A percentile compares a stretch with the other conserved stretches of the same genome.
Evolutionary conservation across 768 basidiomycete genomes (phyloP).

Genomic region (Leccinum broughii): DNA sequence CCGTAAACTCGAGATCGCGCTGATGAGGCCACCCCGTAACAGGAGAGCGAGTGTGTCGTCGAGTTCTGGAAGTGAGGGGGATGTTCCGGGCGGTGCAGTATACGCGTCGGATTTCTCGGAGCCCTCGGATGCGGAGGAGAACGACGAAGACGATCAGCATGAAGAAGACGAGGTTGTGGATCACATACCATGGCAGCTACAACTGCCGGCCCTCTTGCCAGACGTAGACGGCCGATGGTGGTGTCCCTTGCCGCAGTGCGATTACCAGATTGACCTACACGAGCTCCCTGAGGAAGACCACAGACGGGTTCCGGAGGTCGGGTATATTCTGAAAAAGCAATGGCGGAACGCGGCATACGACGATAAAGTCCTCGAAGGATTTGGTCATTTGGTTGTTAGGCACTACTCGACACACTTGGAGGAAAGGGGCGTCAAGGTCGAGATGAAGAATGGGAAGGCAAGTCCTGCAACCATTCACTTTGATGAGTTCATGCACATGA

Average conservation of each 20-base stretch:
- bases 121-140: slow-evolving; percentile 45
- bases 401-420: slow-evolving; percentile 29
- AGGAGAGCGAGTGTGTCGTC: slow-evolving; percentile 9
- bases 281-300: slow-evolving; percentile 38
- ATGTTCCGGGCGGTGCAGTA: slow-evolving; percentile 16
- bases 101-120: slow-evolving; percentile 64
- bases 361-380: slow-evolving; percentile 22
- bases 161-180: slow-evolving; percentile 23
- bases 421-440: slow-evolving; percentile 19
- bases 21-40: slow-evolving; percentile 1
- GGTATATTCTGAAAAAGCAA: slow-evolving; percentile 29
- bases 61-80: slow-evolving; percentile 24
- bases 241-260: slow-evolving; percentile 48
- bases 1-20: slow-evolving; percentile 24
- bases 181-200: slow-evolving; percentile 40
- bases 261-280: slow-evolving; percentile 47
- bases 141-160: slow-evolving; percentile 34
- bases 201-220: slow-evolving; percentile 40
- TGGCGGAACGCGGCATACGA: slow-evolving; percentile 42
- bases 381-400: slow-evolving; percentile 24
- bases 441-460: slow-evolving; percentile 21
- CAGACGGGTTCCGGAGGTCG: slow-evolving; percentile 21
- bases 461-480: slow-evolving; percentile 1
- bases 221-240: slow-evolving; percentile 50
- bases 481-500: not conserved